Evolutionary conservation across 2,329 filamentous ascomycete species (phyloP).

Genomic region (Hirsutella minnesotensis): DNA sequence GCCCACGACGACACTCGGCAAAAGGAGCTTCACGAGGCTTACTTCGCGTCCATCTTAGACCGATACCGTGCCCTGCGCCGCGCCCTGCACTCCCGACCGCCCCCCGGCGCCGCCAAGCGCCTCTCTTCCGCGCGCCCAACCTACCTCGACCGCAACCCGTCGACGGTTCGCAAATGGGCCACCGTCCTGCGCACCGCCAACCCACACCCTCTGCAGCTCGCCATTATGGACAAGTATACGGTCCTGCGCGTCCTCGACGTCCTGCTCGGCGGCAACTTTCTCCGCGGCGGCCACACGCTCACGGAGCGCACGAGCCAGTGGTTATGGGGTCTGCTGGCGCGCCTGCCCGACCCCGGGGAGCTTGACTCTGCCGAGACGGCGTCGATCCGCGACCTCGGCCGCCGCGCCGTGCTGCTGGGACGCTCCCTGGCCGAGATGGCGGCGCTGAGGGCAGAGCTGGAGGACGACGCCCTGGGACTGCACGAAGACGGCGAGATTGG

Average conservation of each 20-base stretch:
- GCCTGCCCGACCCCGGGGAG: conserved; percentile 61
- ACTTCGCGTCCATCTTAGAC: conserved; percentile 52
- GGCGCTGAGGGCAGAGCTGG: conserved; percentile 29
- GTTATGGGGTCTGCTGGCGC: conserved; percentile 74
- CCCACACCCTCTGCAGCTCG: conserved; percentile 46
- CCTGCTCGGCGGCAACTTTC: conserved; percentile 51
- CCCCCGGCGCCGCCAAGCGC: conserved; percentile 35
- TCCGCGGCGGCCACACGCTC: conserved; percentile 46
- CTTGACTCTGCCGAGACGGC: conserved; percentile 66
- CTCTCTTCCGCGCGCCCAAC: conserved; percentile 43
- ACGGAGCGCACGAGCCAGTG: conserved; percentile 62
- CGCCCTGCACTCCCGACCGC: conserved; percentile 44
- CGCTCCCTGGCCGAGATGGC: conserved; percentile 42
- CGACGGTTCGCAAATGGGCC: conserved; percentile 40
- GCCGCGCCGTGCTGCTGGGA: conserved; percentile 55
- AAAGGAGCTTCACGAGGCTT: conserved; percentile 47
- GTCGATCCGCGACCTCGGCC: conserved; percentile 67
- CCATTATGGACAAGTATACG: conserved; percentile 53
- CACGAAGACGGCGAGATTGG: conserved; percentile 26
- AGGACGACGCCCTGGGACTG: conserved; percentile 26
- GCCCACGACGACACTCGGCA: conserved; percentile 16
- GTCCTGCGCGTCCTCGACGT: conserved; percentile 57
- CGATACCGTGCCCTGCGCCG: conserved; percentile 56
- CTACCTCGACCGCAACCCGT: conserved; percentile 37
- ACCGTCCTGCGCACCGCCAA: conserved; percentile 38